phyloP scores from a whole-genome alignment of 1,284 basidiomycete species.

The Cryptococcus sp. region DNA sequence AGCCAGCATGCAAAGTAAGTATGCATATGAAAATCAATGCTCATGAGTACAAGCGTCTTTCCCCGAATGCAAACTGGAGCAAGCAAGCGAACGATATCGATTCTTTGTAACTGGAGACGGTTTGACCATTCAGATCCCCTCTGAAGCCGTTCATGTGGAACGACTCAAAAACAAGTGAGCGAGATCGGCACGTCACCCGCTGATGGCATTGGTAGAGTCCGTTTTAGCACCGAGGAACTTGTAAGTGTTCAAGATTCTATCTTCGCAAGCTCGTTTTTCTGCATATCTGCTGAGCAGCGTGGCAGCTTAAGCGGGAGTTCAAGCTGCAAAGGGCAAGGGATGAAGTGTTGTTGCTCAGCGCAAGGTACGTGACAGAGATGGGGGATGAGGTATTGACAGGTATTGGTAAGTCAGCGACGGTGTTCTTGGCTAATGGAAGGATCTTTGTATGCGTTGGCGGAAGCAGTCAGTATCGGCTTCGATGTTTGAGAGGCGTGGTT shows the following conservation, averaged over 20 bases:
- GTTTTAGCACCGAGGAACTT: constrained; percentile 77
- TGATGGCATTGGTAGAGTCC: constrained; percentile 16
- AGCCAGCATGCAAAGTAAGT: background rate
- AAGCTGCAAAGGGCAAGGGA: constrained; percentile 8
- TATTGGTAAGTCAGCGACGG: no score
- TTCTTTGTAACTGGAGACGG: background rate
- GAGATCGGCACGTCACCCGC: background rate
- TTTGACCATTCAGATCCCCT: background rate
- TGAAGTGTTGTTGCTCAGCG: no score
- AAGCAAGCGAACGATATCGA: background rate
- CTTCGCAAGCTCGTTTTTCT: no score
- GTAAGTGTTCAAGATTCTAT: constrained; percentile 54
- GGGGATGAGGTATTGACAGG: background rate
- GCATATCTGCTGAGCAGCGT: background rate
- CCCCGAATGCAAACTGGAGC: background rate
- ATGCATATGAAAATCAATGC: background rate
- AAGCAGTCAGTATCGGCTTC: no score
- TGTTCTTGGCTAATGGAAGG: no score
- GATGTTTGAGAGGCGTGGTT: no score
- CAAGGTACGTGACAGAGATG: background rate
- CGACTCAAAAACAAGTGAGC: constrained; percentile 12
- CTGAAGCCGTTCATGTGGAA: constrained; percentile 3
- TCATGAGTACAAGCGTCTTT: no score
- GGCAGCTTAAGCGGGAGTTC: constrained; percentile 37
- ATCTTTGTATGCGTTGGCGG: no score